Conservation (phyloP, 164 flowering plant species). For the Kingdonia uniflora region DNA sequence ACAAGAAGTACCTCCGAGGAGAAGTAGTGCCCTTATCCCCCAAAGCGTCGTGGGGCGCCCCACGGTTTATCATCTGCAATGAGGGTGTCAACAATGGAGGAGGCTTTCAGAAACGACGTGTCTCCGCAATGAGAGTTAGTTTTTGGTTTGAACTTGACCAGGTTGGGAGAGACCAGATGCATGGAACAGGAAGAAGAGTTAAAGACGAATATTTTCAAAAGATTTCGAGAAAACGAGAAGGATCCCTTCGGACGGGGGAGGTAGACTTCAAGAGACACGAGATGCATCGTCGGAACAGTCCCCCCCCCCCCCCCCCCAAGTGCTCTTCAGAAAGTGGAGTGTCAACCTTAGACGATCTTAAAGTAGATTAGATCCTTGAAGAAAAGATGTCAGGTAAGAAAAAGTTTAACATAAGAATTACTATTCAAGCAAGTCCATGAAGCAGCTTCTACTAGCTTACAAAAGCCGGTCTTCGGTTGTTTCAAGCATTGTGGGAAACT, state of each 20-base stretch:
- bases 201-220: conserved; percentile 65
- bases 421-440: conserved; percentile 55
- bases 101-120: conserved; percentile 53
- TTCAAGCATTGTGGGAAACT: conserved; percentile 69
- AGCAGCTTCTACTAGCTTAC: conserved; percentile 65
- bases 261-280: conserved; percentile 21
- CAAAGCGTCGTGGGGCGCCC: conserved; percentile 75
- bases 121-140: conserved; percentile 43
- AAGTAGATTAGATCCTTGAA: conserved; percentile 71
- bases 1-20: conserved; percentile 71
- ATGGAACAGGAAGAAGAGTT: conserved; percentile 64
- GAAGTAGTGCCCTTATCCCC: conserved; percentile 87
- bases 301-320: no score
- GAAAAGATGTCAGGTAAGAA: conserved; percentile 65
- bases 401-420: conserved; percentile 58
- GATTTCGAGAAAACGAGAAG: conserved; percentile 59
- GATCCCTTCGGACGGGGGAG: conserved; percentile 28
- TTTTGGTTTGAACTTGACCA: conserved; percentile 57
- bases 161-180: conserved; percentile 81
- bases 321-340: conserved; percentile 48
- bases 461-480: conserved; percentile 77
- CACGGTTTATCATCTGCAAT: conserved; percentile 73
- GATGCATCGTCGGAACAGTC: conserved; percentile 37
- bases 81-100: conserved; percentile 75
- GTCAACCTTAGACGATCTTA: conserved; percentile 53